These are phyloP conservation scores for Huntiella savannae DNA, from an alignment of 2,329 filamentous ascomycete genomes.

Conservation along the genomic window DNA sequence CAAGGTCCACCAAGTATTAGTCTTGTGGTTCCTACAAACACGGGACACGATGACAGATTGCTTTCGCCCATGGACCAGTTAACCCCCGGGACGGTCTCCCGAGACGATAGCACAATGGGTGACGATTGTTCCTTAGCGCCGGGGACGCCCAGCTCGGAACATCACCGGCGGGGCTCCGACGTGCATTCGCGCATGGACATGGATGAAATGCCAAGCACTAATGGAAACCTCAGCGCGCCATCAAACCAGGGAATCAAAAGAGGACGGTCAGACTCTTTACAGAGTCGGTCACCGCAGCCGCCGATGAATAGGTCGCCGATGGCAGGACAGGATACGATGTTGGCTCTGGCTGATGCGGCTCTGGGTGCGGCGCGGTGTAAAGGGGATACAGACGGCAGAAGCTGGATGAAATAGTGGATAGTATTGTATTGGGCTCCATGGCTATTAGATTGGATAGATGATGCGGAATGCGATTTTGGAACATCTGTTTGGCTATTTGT, in stretches of 20 bases:
- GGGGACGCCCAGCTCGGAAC: conserved; percentile 8
- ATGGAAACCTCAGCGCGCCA: too few species aligned
- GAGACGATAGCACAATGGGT: conserved; percentile 8
- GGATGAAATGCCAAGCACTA: background rate
- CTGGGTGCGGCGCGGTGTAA: conserved; percentile 1
- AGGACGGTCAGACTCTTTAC: conserved; percentile 4
- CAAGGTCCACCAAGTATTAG: conserved; percentile 5
- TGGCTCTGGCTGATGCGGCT: conserved; percentile 9
- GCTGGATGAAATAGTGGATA: too few species aligned
- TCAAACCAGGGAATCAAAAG: background rate
- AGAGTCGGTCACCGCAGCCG: conserved; percentile 7
- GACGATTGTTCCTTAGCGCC: conserved; percentile 10
- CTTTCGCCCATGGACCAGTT: conserved; percentile 9
- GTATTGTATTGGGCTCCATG: too few species aligned
- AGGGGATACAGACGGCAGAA: too few species aligned
- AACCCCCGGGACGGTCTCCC: conserved; percentile 7
- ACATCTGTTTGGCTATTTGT: too few species aligned
- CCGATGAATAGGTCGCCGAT: conserved; percentile 3
- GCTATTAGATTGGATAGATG: too few species aligned
- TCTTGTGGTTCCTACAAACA: conserved; percentile 7
- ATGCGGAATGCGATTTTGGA: too few species aligned
- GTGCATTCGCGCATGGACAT: conserved; percentile 8
- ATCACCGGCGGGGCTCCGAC: conserved; percentile 4
- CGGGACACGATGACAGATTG: conserved; percentile 8
- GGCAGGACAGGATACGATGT: background rate